Evolutionary conservation across 208 protist species (phyloP).

Genomic region (Entamoeba moshkovskii): DNA sequence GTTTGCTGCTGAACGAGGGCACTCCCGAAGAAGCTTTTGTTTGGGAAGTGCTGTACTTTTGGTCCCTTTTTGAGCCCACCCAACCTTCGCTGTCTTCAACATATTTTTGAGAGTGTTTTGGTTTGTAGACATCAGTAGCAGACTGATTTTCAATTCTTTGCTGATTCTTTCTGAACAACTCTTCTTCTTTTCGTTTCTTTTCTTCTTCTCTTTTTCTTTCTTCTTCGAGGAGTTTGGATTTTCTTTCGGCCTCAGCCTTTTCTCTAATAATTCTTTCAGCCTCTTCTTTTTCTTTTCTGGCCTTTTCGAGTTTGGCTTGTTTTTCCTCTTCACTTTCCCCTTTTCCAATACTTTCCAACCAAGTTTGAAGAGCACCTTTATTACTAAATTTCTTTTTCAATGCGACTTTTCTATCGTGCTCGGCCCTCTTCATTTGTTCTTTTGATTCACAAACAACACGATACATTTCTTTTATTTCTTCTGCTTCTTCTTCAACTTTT

Average conservation of each 20-base stretch:
- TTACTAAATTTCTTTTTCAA: background rate
- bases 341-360: background rate
- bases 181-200: background rate
- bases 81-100: background rate
- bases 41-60: background rate
- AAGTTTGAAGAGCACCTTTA: background rate
- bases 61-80: background rate
- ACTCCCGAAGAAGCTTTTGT: background rate
- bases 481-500: background rate
- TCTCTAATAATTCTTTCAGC: background rate
- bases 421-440: background rate
- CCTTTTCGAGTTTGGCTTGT: background rate
- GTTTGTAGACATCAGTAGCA: background rate
- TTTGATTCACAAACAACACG: background rate
- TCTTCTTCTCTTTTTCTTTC: background rate
- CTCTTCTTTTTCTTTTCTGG: background rate
- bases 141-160: background rate
- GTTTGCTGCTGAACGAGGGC: background rate
- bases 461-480: background rate
- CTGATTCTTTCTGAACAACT: background rate
- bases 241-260: background rate
- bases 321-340: background rate
- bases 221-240: background rate
- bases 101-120: background rate
- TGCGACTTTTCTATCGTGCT: background rate